Evolutionary conservation across 305 asterid species (phyloP).

Genomic region (Euphrasia arctica): DNA sequence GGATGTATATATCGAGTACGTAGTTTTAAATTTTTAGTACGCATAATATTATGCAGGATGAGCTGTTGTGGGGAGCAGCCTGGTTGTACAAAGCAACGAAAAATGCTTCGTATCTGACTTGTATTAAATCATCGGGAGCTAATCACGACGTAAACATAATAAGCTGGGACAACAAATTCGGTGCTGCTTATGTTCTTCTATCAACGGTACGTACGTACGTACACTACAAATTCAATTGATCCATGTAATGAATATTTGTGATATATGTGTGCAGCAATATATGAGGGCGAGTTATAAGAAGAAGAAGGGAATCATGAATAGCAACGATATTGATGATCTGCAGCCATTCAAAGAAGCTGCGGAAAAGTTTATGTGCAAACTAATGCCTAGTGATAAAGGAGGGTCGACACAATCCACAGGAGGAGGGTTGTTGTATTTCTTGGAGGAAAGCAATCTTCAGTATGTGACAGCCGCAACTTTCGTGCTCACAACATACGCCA

Average conservation of each 20-base stretch:
- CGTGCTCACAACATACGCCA: slow-evolving; percentile 75
- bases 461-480: slow-evolving; percentile 70
- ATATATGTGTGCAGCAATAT: slow-evolving; percentile 39
- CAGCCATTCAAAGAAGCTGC: slow-evolving; percentile 49
- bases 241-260: no score
- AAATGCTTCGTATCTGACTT: slow-evolving; percentile 42
- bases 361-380: slow-evolving; percentile 67
- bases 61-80: slow-evolving; percentile 83
- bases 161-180: background rate
- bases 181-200: background rate
- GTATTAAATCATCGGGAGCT: slow-evolving; percentile 28
- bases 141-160: background rate
- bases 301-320: background rate
- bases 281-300: slow-evolving; percentile 35
- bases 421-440: slow-evolving; percentile 74
- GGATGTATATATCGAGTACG: background rate
- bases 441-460: slow-evolving; percentile 63
- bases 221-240: background rate
- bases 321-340: background rate
- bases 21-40: background rate
- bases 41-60: slow-evolving; percentile 66
- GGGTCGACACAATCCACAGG: slow-evolving; percentile 54
- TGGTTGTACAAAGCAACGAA: slow-evolving; percentile 87
- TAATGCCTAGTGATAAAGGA: slow-evolving; percentile 51
- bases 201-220: background rate